Percentiles rank a stretch among this genome's conserved stretches.
These are phyloP conservation scores for Amanita fuliginea DNA, from an alignment of 768 basidiomycete species.

Conservation along the genomic window DNA sequence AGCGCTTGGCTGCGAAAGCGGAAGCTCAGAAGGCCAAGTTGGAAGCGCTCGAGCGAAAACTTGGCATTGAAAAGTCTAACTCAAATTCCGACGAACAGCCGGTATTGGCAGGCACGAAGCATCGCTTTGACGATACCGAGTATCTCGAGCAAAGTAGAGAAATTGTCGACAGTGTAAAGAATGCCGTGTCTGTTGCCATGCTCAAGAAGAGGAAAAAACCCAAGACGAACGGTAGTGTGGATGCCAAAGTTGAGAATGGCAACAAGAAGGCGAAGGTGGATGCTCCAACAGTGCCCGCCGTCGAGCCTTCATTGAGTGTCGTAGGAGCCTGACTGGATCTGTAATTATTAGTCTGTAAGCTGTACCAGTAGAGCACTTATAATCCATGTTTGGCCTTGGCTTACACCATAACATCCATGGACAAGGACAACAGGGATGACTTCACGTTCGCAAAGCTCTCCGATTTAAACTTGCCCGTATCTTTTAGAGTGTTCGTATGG, in stretches of 20 bases:
- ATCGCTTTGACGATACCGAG: constrained; percentile 85
- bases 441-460: constrained; percentile 89
- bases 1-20: constrained; percentile 65
- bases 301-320: constrained; percentile 14
- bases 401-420: constrained; percentile 17
- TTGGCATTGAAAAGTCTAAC: constrained; percentile 45
- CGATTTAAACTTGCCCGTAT: constrained; percentile 80
- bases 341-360: constrained; percentile 3
- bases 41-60: constrained; percentile 73
- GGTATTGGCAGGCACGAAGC: constrained; percentile 64
- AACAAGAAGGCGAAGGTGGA: constrained; percentile 20
- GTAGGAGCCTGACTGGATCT: constrained; percentile 16
- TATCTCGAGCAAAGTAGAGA: constrained; percentile 88
- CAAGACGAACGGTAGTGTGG: constrained; percentile 23
- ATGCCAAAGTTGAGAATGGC: constrained; percentile 25
- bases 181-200: constrained; percentile 63
- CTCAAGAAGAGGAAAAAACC: constrained; percentile 15
- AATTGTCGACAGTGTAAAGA: constrained; percentile 85
- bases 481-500: constrained; percentile 63
- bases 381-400: background rate
- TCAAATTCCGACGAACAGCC: constrained; percentile 23
- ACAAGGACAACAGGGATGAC: constrained; percentile 64
- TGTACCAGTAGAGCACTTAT: background rate
- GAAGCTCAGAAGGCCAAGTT: constrained; percentile 77
- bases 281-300: background rate